Base-by-base conservation (phyloP, 441 rosid genomes). In the Corymbia citriodora region DNA sequence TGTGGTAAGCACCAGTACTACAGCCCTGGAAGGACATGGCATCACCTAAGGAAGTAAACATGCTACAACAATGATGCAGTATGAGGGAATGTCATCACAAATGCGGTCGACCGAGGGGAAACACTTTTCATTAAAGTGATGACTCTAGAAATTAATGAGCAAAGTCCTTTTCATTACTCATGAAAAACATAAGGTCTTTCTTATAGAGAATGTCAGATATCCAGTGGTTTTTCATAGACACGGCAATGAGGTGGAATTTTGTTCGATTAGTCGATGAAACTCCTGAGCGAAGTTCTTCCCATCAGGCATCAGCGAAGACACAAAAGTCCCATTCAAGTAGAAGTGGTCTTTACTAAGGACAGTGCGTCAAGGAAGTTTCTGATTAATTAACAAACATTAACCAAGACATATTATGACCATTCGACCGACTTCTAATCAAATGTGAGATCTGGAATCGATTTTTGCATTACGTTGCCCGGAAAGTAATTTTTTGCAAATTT, bases 1-100 rank as follows among this genome's bases (percentile, higher is more conserved):
- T 29, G 90, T 87, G 91, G 95, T 91, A 88, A 96, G 90, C 89
- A 92, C 92, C 87, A 92, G 89, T 87, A 92, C 97, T 36, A 93
- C 36, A 57, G 88, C 74, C 97, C 98, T 96, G 95, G 74, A 92
- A 87, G 89, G 7, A 55, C 18, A 36, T 36, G 40, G 40, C 40
- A 36, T 36, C 40, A 36, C 40, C 3, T 36, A 36, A 36, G 40
- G 40, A 36, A 36, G 40, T 36, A 36, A 36, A 36, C 40, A 36
- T 36, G 40, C 40, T 36, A 36, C 40, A 36, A 36, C 3, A 36
- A 36, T 36, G 40, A 36, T 36, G 40, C 40, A 36, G 40, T 36
- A 3, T 36, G 40, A 36, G 40, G 40, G 40, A 36, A 36, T 36
- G 3, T 36, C 3, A 36, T 36, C 40, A 36, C 40, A 36, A 36